Evolutionary conservation across 805 yeast genomes (phyloP).

Genomic region (Candida glaebosa): DNA sequence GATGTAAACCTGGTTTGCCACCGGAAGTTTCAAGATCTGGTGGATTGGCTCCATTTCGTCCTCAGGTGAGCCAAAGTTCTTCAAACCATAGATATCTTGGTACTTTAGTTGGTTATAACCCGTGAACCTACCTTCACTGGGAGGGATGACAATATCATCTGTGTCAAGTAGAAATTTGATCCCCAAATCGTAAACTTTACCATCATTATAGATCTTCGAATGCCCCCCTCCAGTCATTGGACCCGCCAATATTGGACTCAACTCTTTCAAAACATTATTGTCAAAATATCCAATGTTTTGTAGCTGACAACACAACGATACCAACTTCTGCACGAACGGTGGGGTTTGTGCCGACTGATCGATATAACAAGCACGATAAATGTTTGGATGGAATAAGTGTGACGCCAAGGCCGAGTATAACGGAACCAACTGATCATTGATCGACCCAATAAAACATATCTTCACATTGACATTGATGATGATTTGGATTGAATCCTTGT

Average conservation of each 20-base stretch:
- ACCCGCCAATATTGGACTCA: constrained; percentile 73
- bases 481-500: constrained; percentile 61
- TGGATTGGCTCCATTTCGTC: constrained; percentile 6
- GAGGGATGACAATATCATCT: constrained; percentile 49
- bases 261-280: constrained; percentile 80
- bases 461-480: constrained; percentile 71
- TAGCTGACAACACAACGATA: constrained; percentile 68
- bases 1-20: constrained; percentile 33
- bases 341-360: constrained; percentile 82
- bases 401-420: constrained; percentile 81
- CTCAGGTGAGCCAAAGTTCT: constrained; percentile 1
- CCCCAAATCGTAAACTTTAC: constrained; percentile 79
- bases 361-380: constrained; percentile 83
- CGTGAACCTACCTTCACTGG: constrained; percentile 5
- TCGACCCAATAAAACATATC: constrained; percentile 78
- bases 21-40: constrained; percentile 20
- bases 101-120: constrained; percentile 1
- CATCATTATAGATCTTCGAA: constrained; percentile 81
- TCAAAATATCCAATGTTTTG: constrained; percentile 79
- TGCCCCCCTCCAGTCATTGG: constrained; percentile 95
- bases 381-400: constrained; percentile 84
- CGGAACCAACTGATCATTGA: constrained; percentile 93
- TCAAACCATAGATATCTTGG: constrained; percentile 3
- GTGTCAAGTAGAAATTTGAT: constrained; percentile 74
- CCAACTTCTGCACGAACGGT: constrained; percentile 68